A percentile compares a stretch with the other conserved stretches of the same genome.
These are phyloP conservation scores for Xylaria multiplex DNA, from an alignment of 2,329 filamentous ascomycete species.

Conservation along the genomic window DNA sequence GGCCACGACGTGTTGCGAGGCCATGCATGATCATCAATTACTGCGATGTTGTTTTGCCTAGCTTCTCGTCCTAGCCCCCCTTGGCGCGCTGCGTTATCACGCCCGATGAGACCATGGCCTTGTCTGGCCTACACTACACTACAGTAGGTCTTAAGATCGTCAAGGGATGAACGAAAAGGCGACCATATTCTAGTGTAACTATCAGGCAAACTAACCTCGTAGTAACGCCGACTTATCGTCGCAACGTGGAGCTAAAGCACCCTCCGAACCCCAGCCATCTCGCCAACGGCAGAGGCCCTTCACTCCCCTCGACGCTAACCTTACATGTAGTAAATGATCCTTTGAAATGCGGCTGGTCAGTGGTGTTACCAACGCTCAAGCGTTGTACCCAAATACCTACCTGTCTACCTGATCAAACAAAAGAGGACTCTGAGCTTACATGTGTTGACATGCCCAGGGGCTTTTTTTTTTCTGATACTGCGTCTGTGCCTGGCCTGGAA, in stretches of 20 bases:
- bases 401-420: not conserved
- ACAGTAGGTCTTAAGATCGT: slow-evolving; percentile 17
- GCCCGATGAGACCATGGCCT: slow-evolving; percentile 19
- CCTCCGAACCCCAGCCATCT: slow-evolving; percentile 19
- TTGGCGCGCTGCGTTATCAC: slow-evolving; percentile 21
- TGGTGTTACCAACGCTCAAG: slow-evolving; percentile 18
- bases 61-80: slow-evolving; percentile 11
- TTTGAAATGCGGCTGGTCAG: slow-evolving; percentile 23
- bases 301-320: slow-evolving; percentile 29
- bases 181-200: slow-evolving; percentile 14
- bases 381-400: slow-evolving; percentile 8
- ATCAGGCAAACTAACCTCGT: slow-evolving; percentile 7
- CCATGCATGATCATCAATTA: slow-evolving; percentile 24
- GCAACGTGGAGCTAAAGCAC: slow-evolving; percentile 24
- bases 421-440: slow-evolving; percentile 6
- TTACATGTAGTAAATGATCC: slow-evolving; percentile 22
- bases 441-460: not conserved
- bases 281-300: slow-evolving; percentile 22
- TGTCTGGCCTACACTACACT: not conserved
- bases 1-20: slow-evolving; percentile 27
- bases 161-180: slow-evolving; percentile 20
- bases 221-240: slow-evolving; percentile 5
- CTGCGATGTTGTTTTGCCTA: slow-evolving; percentile 14
- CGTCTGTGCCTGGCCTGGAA: slow-evolving; percentile 8
- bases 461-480: not conserved